Evolutionary conservation across 352 stramenopile genomes (phyloP).

Genomic region (Stramenopiles sp.): DNA sequence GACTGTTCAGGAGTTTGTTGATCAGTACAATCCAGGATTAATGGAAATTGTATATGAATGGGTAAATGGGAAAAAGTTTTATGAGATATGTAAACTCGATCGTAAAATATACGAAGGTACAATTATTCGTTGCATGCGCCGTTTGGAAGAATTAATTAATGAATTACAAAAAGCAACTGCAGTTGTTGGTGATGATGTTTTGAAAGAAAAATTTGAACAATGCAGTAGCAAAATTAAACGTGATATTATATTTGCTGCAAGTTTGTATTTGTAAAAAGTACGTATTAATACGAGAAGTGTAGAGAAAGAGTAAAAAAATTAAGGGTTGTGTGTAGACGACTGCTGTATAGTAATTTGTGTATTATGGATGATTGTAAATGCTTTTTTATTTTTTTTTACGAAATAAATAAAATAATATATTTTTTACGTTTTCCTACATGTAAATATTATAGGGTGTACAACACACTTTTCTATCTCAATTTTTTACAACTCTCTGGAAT

Average conservation of each 20-base stretch:
- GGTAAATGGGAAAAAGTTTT: slow-evolving; percentile 92
- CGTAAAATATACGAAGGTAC: slow-evolving; percentile 93
- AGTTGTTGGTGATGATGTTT: slow-evolving; percentile 85
- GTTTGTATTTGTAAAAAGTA: slow-evolving; percentile 75
- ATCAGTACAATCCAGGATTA: slow-evolving; percentile 88
- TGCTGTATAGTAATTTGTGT: no score
- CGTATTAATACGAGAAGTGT: no score
- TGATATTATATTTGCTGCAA: slow-evolving; percentile 97
- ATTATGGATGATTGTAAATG: no score
- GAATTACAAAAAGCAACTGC: slow-evolving; percentile 83
- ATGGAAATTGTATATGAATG: slow-evolving; percentile 93
- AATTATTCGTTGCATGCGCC: slow-evolving; percentile 86
- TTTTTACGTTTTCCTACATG: no score
- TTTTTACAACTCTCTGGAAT: no score
- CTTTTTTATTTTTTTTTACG: no score
- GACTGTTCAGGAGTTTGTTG: slow-evolving; percentile 92
- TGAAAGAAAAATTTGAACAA: slow-evolving; percentile 92
- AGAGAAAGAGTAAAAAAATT: no score
- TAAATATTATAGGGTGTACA: no score
- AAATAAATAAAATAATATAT: no score
- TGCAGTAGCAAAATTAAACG: slow-evolving; percentile 88
- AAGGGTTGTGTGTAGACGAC: no score
- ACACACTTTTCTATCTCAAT: no score
- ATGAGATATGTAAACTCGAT: slow-evolving; percentile 95
- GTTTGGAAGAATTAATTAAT: slow-evolving; percentile 88